Evolutionary conservation across 495 filamentous ascomycete genomes (phyloP).

Genomic region (Friedmanniomyces simplex): DNA sequence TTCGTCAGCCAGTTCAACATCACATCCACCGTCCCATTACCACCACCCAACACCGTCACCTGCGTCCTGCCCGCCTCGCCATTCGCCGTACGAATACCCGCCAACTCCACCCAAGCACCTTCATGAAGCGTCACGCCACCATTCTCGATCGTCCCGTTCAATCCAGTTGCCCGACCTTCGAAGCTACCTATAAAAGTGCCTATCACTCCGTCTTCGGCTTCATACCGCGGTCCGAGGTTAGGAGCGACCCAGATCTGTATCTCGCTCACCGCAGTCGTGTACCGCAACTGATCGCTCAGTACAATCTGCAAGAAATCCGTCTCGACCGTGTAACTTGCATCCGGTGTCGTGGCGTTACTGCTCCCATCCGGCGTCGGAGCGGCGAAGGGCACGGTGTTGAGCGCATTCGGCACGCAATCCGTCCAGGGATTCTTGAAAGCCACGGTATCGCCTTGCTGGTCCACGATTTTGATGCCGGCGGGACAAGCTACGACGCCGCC

Average conservation of each 20-base stretch:
- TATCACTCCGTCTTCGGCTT: slow-evolving; percentile 21
- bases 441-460: slow-evolving; percentile 28
- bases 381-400: slow-evolving; percentile 33
- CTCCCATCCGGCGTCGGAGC: background rate
- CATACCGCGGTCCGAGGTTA: slow-evolving; percentile 17
- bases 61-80: background rate
- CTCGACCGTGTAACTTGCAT: slow-evolving; percentile 7
- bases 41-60: slow-evolving; percentile 17
- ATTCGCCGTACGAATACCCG: slow-evolving; percentile 9
- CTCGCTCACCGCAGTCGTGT: slow-evolving; percentile 17
- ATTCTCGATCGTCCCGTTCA: slow-evolving; percentile 18
- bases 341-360: background rate
- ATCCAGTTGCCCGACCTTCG: slow-evolving; percentile 13
- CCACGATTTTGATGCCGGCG: slow-evolving; percentile 28
- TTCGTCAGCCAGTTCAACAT: slow-evolving; percentile 16
- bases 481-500: slow-evolving; percentile 34
- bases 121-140: slow-evolving; percentile 15
- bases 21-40: slow-evolving; percentile 18
- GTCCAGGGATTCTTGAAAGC: slow-evolving; percentile 20
- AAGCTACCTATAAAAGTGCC: slow-evolving; percentile 21
- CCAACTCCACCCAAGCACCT: slow-evolving; percentile 17
- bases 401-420: slow-evolving; percentile 31
- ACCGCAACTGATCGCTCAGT: slow-evolving; percentile 11
- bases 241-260: slow-evolving; percentile 22
- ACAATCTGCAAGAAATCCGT: slow-evolving; percentile 15